Evolutionary conservation across 2,329 filamentous ascomycete species (phyloP).

Genomic region (Aspergillus luchuensis): DNA sequence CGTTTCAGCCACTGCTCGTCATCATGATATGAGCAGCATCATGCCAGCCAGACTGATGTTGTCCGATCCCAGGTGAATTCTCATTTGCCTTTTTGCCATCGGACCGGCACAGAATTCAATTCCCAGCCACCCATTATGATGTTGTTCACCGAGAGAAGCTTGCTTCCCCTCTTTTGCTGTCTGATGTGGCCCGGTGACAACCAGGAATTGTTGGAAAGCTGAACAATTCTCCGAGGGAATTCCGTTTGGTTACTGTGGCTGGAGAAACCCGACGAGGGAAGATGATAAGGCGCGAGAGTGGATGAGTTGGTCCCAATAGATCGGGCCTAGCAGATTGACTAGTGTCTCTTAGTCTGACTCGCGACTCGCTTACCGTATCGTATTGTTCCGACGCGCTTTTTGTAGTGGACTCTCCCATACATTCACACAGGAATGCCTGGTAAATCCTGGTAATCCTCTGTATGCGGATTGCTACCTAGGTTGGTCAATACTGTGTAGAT

Average conservation of each 20-base stretch:
- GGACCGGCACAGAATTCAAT: neutral
- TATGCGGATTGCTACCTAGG: no score
- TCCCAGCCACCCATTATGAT: no score
- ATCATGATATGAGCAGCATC: neutral
- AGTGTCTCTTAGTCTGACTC: neutral
- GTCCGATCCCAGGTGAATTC: neutral
- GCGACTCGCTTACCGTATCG: neutral
- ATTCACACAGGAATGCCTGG: neutral
- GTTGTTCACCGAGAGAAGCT: neutral
- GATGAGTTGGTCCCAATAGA: slow-evolving; percentile 17
- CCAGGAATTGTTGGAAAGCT: no score
- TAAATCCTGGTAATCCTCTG: no score
- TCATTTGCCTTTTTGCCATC: neutral
- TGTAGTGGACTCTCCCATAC: neutral
- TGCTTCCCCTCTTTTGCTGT: neutral
- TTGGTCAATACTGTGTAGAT: no score
- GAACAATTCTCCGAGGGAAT: neutral
- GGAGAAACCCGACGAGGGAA: neutral
- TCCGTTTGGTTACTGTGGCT: neutral
- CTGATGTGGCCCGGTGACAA: neutral
- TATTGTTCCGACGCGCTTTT: neutral
- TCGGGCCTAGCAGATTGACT: slow-evolving; percentile 10
- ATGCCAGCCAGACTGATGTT: neutral
- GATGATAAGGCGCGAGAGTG: neutral
- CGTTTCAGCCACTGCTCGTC: slow-evolving; percentile 1